phyloP scores from a whole-genome alignment of 331 rosid species.

The Rosa hybrid region DNA sequence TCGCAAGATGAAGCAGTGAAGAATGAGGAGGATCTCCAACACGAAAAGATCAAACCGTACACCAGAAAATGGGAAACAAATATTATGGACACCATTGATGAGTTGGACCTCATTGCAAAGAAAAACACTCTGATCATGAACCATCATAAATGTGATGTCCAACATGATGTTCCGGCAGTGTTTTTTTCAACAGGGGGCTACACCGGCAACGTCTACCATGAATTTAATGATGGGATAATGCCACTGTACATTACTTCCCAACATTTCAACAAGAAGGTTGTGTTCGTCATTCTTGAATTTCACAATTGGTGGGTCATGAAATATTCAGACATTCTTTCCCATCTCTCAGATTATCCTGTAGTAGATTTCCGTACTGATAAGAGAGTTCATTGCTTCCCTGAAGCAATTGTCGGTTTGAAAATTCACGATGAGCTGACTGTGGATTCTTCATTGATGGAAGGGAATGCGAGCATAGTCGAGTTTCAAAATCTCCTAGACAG shows the following conservation, averaged over 20 bases:
- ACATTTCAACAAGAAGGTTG: conserved; percentile 70
- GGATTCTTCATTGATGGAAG: conserved; percentile 58
- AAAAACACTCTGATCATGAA: conserved; percentile 24
- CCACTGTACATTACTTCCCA: conserved; percentile 81
- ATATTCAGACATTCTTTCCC: conserved; percentile 72
- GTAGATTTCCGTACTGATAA: conserved; percentile 54
- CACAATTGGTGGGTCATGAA: conserved; percentile 86
- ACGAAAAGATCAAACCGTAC: conserved; percentile 70
- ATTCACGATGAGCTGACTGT: conserved; percentile 71
- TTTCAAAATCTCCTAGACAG: conserved; percentile 56
- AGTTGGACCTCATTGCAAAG: conserved; percentile 57
- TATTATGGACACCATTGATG: conserved; percentile 68
- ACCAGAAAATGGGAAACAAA: conserved; percentile 89
- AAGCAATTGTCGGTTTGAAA: conserved; percentile 75
- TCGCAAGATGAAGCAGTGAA: conserved; percentile 28
- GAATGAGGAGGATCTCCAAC: conserved; percentile 35
- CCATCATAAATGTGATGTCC: conserved; percentile 55
- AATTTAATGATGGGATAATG: conserved; percentile 89
- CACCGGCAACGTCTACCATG: conserved; percentile 91
- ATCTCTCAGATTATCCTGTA: conserved; percentile 60
- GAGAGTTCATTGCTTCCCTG: conserved; percentile 78
- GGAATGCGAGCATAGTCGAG: conserved; percentile 59
- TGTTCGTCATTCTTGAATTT: conserved; percentile 80
- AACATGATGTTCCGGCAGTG: conserved; percentile 83
- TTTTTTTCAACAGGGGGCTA: conserved; percentile 95